Evolutionary conservation across 495 filamentous ascomycete species (phyloP), one percentile per base, ranked within the genome.

Genomic region (Monascus purpureus): DNA sequence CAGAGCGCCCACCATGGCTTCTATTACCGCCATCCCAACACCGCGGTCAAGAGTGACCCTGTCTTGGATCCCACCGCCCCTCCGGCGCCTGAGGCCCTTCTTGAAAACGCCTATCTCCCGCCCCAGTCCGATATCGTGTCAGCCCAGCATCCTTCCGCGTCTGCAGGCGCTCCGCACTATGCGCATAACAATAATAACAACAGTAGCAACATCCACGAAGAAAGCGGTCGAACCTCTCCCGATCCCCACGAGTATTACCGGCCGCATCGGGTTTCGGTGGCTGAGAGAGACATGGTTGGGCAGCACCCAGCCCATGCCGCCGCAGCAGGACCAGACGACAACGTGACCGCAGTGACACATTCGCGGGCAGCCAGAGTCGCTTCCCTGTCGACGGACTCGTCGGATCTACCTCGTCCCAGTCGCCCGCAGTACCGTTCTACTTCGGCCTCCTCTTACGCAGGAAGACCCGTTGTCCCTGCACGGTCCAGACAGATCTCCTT

Each of bases 161-260:
- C 47, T 28, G 40, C 49, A 31, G 52, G 41, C 25, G 12, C 19
- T 31, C 27, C 35, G 33, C n/a, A n/a, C n/a, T n/a, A n/a, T n/a
- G n/a, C n/a, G n/a, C n/a, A n/a, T n/a, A 40, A 39, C 39, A 25
- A 45, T 8, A 9, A 18, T 37, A 32, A 31, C 8, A 8, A 9
- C 22, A 22, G 18, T 14, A 7, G 32, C 32, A 13, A 17, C 24
- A 13, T 25, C 16, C 24, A 29, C 31, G 28, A 35, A 20, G 20
- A 40, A 29, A 38, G 31, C 36, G 42, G 52, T 19, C 50, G 50
- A 34, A 37, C 48, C 16, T 68, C 63, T 17, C 56, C 67, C 22
- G 63, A 73, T 42, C 68, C 66, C 11, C 64, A 65, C 47, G 66
- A 69, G 9, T 72, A 57, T 44, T 73, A 72, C 43, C 59, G 64